phyloP scores from a whole-genome alignment of 2,329 filamentous ascomycete genomes.

The Xylariaceae sp. region DNA sequence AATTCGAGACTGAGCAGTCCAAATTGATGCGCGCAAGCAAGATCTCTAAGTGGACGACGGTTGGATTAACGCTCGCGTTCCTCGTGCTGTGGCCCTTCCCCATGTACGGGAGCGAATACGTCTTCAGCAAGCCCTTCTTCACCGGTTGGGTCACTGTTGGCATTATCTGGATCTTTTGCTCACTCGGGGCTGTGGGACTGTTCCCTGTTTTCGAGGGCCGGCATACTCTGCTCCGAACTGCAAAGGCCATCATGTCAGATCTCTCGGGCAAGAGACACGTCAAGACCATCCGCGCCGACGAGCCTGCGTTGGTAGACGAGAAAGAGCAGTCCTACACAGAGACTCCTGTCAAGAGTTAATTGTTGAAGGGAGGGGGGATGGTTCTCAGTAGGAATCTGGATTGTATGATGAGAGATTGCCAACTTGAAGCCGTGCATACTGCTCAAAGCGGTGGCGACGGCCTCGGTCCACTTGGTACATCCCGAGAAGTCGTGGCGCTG shows the following conservation, averaged over 20 bases:
- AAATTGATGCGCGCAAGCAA: constrained; percentile 22
- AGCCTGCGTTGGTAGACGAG: constrained; percentile 16
- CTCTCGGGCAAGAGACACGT: constrained; percentile 41
- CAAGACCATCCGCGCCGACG: constrained; percentile 21
- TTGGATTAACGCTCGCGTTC: constrained; percentile 63
- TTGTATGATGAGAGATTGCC: no score
- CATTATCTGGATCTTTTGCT: constrained; percentile 77
- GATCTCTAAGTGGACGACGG: constrained; percentile 46
- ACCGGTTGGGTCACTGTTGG: constrained; percentile 75
- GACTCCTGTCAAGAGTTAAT: constrained; percentile 9
- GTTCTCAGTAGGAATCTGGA: no score
- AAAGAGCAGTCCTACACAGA: constrained; percentile 11
- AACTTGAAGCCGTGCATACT: no score
- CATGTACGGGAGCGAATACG: constrained; percentile 77
- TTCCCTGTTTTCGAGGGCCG: constrained; percentile 81
- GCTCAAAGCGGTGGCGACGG: no score
- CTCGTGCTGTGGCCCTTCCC: constrained; percentile 89
- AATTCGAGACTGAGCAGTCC: constrained; percentile 17
- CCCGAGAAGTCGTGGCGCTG: no score
- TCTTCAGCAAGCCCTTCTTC: constrained; percentile 80
- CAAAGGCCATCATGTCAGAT: constrained; percentile 59
- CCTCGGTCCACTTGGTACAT: no score
- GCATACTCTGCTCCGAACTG: constrained; percentile 57
- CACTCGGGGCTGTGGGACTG: constrained; percentile 67
- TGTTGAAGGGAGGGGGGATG: no score